Evolutionary conservation across 495 filamentous ascomycete species (phyloP).

Genomic region (Lichina pygmaea): DNA sequence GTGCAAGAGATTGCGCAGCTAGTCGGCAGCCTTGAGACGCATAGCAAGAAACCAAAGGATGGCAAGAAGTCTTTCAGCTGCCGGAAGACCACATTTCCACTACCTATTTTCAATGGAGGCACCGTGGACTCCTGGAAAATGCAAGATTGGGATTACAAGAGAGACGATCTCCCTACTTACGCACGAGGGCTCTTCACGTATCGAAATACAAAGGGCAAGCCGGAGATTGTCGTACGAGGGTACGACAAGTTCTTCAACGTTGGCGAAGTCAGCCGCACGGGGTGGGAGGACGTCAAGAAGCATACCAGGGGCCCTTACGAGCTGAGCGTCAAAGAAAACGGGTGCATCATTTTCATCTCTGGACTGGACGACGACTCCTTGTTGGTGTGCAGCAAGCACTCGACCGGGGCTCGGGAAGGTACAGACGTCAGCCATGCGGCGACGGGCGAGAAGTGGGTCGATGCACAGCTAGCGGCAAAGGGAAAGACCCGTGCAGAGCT

Average conservation of each 20-base stretch:
- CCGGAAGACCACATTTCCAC: constrained; percentile 46
- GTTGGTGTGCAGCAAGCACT: constrained; percentile 94
- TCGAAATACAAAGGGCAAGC: constrained; percentile 24
- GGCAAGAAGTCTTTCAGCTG: constrained; percentile 27
- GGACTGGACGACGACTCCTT: constrained; percentile 68
- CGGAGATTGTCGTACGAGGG: constrained; percentile 61
- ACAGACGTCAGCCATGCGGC: constrained; percentile 49
- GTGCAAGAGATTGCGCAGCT: constrained; percentile 30
- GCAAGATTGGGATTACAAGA: constrained; percentile 88
- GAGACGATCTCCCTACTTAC: constrained; percentile 55
- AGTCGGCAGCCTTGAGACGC: constrained; percentile 24
- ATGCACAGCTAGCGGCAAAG: constrained; percentile 44
- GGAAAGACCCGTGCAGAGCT: constrained; percentile 57
- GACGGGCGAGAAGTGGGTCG: constrained; percentile 64
- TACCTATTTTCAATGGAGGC: constrained; percentile 29
- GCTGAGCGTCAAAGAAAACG: constrained; percentile 90
- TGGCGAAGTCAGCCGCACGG: constrained; percentile 46
- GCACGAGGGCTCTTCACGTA: constrained; percentile 82
- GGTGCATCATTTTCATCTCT: constrained; percentile 93
- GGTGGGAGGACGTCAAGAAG: constrained; percentile 52
- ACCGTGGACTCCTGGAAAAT: constrained; percentile 78
- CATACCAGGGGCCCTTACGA: constrained; percentile 80
- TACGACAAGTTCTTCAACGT: constrained; percentile 99
- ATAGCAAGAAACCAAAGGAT: constrained; percentile 18
- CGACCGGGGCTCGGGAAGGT: constrained; percentile 51